phyloP scores from a whole-genome alignment of 78 protist species.

The Creolimax fragrantissima region DNA sequence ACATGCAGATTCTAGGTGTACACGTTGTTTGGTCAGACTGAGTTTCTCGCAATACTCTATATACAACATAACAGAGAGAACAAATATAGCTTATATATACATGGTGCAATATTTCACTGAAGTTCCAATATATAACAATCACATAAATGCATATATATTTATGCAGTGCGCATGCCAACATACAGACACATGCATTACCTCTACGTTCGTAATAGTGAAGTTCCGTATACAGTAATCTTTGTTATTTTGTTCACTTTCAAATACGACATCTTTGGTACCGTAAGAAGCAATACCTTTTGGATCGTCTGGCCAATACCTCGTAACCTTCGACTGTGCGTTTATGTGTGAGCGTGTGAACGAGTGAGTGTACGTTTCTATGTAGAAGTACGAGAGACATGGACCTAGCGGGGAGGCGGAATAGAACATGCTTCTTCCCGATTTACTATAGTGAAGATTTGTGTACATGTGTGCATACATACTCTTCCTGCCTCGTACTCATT shows the following conservation, averaged over 20 bases:
- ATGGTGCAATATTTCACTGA: too few relatives aligned
- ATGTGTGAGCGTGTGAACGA: not conserved
- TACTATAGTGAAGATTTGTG: not conserved
- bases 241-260: not conserved
- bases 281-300: not conserved
- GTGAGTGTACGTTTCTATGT: not conserved
- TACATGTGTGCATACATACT: not conserved
- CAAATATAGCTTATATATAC: not conserved
- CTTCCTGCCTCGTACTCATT: conserved; percentile 7
- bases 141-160: not conserved
- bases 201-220: not conserved
- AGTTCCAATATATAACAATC: not conserved
- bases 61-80: not conserved
- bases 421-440: not conserved
- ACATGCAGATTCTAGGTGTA: too few relatives aligned
- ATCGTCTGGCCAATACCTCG: not conserved
- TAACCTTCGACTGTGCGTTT: not conserved
- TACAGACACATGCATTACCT: not conserved
- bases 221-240: not conserved
- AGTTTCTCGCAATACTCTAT: not conserved
- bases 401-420: not conserved
- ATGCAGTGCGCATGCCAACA: not conserved
- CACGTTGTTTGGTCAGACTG: too few relatives aligned
- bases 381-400: not conserved
- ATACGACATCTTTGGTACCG: not conserved